phyloP scores from a whole-genome alignment of 2,329 filamentous ascomycete genomes.

The Lachnellula hyalina region DNA sequence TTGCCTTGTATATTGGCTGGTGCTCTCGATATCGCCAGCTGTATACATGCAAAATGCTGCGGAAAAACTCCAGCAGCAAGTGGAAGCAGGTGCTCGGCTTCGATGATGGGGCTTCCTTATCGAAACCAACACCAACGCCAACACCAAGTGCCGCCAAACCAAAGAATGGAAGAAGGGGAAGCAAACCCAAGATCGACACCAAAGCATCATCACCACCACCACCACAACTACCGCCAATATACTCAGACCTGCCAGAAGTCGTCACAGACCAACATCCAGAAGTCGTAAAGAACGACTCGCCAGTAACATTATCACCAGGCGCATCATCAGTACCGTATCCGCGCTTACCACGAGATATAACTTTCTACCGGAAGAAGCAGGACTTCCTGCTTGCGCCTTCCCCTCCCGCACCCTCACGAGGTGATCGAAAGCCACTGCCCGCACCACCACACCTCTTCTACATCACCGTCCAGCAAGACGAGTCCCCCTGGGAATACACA shows the following conservation, averaged over 20 bases:
- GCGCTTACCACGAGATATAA: slow-evolving; percentile 24
- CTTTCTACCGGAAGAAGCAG: slow-evolving; percentile 19
- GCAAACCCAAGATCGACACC: not conserved
- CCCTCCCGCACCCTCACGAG: slow-evolving; percentile 17
- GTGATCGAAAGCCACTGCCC: slow-evolving; percentile 20
- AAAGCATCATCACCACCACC: not conserved
- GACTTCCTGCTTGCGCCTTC: slow-evolving; percentile 24
- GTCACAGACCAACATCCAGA: not conserved
- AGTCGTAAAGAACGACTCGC: not conserved
- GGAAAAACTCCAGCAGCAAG: slow-evolving; percentile 22
- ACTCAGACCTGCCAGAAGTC: slow-evolving; percentile 8
- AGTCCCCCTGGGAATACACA: slow-evolving; percentile 8
- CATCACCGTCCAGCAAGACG: slow-evolving; percentile 20
- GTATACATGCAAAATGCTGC: slow-evolving; percentile 8
- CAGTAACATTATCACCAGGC: not conserved
- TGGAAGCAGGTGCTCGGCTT: slow-evolving; percentile 30
- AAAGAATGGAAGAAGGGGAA: too few species aligned
- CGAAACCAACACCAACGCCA: not conserved
- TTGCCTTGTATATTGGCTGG: not conserved
- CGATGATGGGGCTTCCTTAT: slow-evolving; percentile 17
- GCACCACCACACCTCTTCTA: slow-evolving; percentile 24
- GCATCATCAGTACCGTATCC: slow-evolving; percentile 11
- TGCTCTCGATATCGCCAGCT: not conserved
- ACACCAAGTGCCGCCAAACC: not conserved
- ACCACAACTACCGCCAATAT: not conserved